Evolutionary conservation across 345 rosid species (phyloP).

Genomic region (Heritiera littoralis): DNA sequence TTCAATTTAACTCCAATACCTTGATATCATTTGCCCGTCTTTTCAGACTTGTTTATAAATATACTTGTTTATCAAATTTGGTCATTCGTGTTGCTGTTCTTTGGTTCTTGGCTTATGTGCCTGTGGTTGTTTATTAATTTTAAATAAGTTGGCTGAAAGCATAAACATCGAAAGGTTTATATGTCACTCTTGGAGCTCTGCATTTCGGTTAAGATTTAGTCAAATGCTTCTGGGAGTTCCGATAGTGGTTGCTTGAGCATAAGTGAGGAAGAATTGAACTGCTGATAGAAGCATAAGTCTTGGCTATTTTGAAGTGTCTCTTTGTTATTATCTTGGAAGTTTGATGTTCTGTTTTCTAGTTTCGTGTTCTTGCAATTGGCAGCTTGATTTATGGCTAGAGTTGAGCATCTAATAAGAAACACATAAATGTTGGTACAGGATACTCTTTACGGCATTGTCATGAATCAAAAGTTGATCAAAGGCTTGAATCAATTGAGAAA

Average conservation of each 20-base stretch:
- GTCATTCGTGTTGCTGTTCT: neutral
- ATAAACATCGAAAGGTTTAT: neutral
- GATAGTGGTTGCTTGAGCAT: neutral
- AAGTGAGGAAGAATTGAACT: neutral
- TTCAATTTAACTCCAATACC: neutral
- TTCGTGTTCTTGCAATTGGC: neutral
- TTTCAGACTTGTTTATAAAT: neutral
- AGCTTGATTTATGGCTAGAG: neutral
- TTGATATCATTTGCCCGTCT: neutral
- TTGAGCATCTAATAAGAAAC: constrained; percentile 19
- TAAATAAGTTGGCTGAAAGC: neutral
- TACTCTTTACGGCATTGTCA: constrained; percentile 61
- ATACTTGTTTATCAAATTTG: neutral
- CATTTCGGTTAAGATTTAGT: neutral
- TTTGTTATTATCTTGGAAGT: neutral
- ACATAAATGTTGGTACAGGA: constrained; percentile 44
- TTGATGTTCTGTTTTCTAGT: neutral
- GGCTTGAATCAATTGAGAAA: constrained; percentile 69
- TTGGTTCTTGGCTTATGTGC: too few relatives aligned
- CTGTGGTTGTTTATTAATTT: too few relatives aligned
- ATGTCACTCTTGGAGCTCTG: neutral
- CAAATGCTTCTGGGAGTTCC: neutral
- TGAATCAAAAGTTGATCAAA: constrained; percentile 55
- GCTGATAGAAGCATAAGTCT: neutral
- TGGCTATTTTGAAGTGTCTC: neutral